Percentiles rank a stretch among this genome's conserved stretches.
These are phyloP conservation scores for Myriosclerotinia curreyana DNA, from an alignment of 2,329 filamentous ascomycete species.

Conservation along the genomic window DNA sequence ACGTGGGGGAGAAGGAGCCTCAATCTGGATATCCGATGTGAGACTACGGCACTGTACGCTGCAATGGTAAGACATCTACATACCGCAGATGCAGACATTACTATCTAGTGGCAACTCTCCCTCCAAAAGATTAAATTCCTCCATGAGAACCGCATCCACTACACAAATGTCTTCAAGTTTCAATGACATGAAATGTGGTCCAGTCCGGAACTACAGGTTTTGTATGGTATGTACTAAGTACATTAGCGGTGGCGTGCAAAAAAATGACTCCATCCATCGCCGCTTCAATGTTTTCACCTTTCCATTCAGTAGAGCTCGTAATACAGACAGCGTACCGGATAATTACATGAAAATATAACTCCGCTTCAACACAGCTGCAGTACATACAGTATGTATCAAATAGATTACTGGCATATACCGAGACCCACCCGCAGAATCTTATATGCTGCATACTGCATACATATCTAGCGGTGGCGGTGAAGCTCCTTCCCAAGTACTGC, in stretches of 20 bases:
- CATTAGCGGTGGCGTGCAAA: background rate
- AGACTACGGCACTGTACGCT: background rate
- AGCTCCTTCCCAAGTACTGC: background rate
- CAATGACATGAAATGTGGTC: conserved; percentile 4
- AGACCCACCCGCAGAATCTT: conserved; percentile 9
- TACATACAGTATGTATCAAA: conserved; percentile 13
- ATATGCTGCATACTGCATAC: conserved; percentile 6
- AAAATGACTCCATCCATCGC: background rate
- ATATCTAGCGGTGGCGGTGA: conserved; percentile 16
- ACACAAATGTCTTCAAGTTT: background rate
- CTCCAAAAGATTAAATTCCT: background rate
- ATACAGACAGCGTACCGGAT: background rate
- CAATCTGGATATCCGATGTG: background rate
- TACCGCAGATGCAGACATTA: conserved; percentile 5
- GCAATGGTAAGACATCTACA: conserved; percentile 2
- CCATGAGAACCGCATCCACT: background rate
- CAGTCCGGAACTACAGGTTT: background rate
- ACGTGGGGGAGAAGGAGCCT: conserved; percentile 9
- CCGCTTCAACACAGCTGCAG: conserved; percentile 5
- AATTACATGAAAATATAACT: background rate
- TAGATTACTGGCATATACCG: conserved; percentile 15
- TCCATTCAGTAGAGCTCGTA: background rate
- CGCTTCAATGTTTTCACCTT: background rate
- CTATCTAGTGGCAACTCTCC: conserved; percentile 8
- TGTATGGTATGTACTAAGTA: conserved; percentile 3